phyloP scores from a whole-genome alignment of 495 filamentous ascomycete species.

The Hypoxylon perforatum region DNA sequence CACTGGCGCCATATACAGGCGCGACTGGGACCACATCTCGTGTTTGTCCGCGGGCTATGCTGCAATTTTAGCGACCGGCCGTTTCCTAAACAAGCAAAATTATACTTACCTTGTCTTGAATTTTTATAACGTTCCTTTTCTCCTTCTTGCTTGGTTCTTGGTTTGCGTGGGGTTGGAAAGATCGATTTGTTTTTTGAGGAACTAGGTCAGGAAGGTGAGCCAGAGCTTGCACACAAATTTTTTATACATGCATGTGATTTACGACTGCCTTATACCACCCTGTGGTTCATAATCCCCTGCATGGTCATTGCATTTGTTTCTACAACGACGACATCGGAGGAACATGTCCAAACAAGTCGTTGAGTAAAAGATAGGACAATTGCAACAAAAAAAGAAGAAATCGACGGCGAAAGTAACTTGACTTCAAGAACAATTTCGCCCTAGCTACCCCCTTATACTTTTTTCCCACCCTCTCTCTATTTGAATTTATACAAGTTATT shows the following conservation, averaged over 20 bases:
- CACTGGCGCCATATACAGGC: too few species aligned
- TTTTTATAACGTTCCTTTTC: not conserved
- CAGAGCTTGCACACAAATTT: constrained; percentile 34
- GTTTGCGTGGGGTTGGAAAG: constrained; percentile 12
- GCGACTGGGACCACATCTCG: constrained; percentile 10
- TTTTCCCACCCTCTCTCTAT: not conserved
- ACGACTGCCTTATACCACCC: constrained; percentile 4
- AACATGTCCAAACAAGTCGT: constrained; percentile 1
- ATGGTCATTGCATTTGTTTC: constrained; percentile 9
- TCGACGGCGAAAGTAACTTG: not conserved
- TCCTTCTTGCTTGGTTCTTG: not conserved
- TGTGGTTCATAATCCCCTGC: constrained; percentile 8
- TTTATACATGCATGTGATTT: constrained; percentile 31
- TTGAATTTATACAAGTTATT: not conserved
- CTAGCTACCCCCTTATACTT: not conserved
- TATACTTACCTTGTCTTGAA: not conserved
- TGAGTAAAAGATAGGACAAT: not conserved
- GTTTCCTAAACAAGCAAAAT: constrained; percentile 18
- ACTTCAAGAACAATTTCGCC: not conserved
- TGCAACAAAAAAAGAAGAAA: not conserved
- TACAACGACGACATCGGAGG: constrained; percentile 7
- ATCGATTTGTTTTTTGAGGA: too few species aligned
- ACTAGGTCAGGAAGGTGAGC: constrained; percentile 47
- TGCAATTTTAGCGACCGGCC: not conserved
- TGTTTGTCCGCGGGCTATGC: constrained; percentile 16